A percentile compares a stretch with the other conserved stretches of the same genome.
Conservation (phyloP, 2,329 filamentous ascomycete genomes). For the Pseudogymnoascus sp. region DNA sequence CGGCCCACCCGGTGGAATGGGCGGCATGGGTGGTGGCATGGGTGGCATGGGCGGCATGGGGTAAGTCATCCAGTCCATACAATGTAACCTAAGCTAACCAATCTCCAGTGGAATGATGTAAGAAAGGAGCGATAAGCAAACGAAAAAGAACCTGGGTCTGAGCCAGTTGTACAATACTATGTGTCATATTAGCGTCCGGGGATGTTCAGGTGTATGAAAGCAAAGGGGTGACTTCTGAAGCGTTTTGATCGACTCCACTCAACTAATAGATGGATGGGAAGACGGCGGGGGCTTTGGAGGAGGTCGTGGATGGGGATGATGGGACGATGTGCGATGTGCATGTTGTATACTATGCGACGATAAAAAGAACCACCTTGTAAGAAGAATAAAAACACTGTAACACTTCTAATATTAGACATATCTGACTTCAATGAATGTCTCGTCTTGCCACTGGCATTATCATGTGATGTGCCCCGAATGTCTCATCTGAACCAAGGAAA, state of each 20-base stretch:
- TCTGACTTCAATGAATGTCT: background rate
- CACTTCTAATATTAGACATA: background rate
- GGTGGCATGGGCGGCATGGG: conserved; percentile 49
- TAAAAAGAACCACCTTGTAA: background rate
- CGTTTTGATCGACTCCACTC: conserved; percentile 6
- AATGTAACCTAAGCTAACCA: conserved; percentile 14
- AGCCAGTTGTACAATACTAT: conserved; percentile 7
- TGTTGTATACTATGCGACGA: conserved; percentile 4
- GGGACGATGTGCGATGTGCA: background rate
- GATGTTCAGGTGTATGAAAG: conserved; percentile 6
- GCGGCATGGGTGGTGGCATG: conserved; percentile 58
- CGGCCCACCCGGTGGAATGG: conserved; percentile 56
- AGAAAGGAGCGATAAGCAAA: conserved; percentile 15
- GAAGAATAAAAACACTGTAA: conserved; percentile 8
- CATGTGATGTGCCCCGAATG: background rate
- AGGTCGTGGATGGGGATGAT: background rate
- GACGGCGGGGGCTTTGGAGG: background rate
- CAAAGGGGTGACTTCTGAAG: background rate
- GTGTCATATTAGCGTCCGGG: conserved; percentile 10
- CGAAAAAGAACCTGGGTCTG: background rate
- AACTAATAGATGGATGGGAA: conserved; percentile 5
- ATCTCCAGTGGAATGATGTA: conserved; percentile 27
- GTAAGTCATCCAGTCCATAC: conserved; percentile 34
- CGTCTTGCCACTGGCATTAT: background rate
- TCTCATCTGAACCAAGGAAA: background rate